Percentiles rank a stretch among this genome's conserved stretches.
Evolutionary conservation across 1,284 basidiomycete species (phyloP).

Genomic region (Austroboletus olivaceoglutinosus): DNA sequence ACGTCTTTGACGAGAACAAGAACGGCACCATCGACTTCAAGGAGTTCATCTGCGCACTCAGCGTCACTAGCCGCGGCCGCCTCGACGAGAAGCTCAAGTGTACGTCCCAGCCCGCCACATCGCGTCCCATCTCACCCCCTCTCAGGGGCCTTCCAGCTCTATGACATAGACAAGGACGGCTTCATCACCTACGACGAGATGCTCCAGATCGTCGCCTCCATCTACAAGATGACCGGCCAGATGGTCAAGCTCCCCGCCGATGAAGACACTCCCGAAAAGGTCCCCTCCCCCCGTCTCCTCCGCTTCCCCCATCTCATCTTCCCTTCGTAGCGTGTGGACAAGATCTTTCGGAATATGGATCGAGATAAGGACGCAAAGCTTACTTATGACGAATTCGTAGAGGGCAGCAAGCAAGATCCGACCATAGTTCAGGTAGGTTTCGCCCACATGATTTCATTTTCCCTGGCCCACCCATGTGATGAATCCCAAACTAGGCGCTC

Average conservation of each 20-base stretch:
- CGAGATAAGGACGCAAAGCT: conserved; percentile 85
- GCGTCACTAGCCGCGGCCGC: conserved; percentile 89
- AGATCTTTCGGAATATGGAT: conserved; percentile 95
- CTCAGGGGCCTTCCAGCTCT: conserved; percentile 98
- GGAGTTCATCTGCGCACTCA: conserved; percentile 98
- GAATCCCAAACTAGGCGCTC: conserved; percentile 50
- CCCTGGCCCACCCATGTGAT: conserved; percentile 16
- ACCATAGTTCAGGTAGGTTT: conserved; percentile 89
- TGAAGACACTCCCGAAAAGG: conserved; percentile 99
- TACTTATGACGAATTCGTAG: conserved; percentile 94
- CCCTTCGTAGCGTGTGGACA: conserved; percentile 79
- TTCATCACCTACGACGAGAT: conserved; percentile 98
- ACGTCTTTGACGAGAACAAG: conserved; percentile 95
- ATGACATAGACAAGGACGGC: conserved; percentile 98
- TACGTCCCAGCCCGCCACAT: conserved; percentile 42
- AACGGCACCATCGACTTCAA: conserved; percentile 97
- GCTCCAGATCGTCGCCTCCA: conserved; percentile 93
- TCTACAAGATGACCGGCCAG: conserved; percentile 99
- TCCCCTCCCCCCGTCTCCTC: conserved; percentile 29
- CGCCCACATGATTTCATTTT: conserved; percentile 8
- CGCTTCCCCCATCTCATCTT: conserved; percentile 10
- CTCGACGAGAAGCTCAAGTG: conserved; percentile 99
- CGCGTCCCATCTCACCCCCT: conserved; percentile 13
- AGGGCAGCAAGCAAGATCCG: conserved; percentile 96
- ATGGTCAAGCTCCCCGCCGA: conserved; percentile 98